A percentile compares a stretch with the other conserved stretches of the same genome.
These are phyloP conservation scores for Tolypocladium endophyticum DNA, from an alignment of 2,329 filamentous ascomycete genomes.

Conservation along the genomic window DNA sequence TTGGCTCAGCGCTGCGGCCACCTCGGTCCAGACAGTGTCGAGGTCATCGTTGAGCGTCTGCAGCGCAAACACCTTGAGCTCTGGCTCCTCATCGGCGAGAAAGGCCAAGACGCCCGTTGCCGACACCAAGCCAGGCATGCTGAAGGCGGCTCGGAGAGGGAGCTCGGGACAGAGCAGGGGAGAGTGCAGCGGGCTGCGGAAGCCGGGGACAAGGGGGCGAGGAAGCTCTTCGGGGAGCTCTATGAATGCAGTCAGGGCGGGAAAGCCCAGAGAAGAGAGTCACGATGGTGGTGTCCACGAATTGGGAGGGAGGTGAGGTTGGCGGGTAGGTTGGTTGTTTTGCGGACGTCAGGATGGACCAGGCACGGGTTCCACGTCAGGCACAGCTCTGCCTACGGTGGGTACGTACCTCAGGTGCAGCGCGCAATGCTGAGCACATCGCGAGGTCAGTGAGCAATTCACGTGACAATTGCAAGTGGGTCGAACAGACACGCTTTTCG, in stretches of 20 bases:
- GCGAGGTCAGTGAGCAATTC: neutral
- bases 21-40: conserved; percentile 94
- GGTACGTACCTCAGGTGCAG: neutral
- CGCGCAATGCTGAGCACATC: neutral
- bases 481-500: too few species aligned
- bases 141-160: conserved; percentile 8
- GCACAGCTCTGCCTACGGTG: conserved; percentile 26
- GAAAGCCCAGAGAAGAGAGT: neutral
- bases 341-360: neutral
- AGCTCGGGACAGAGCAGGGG: conserved; percentile 7
- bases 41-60: conserved; percentile 95
- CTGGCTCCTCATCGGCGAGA: conserved; percentile 85
- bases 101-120: conserved; percentile 93
- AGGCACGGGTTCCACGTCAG: conserved; percentile 32
- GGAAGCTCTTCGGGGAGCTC: neutral
- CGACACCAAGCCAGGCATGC: conserved; percentile 88
- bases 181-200: neutral
- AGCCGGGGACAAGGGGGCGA: neutral
- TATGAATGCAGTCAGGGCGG: neutral
- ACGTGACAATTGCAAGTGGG: too few species aligned
- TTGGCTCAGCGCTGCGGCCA: conserved; percentile 81
- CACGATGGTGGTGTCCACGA: neutral
- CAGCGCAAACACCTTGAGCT: conserved; percentile 89
- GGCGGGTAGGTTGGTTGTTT: neutral
- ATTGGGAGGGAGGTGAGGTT: neutral